Base-by-base conservation (phyloP, 495 filamentous ascomycete genomes). In the Aspergillus leporis region DNA sequence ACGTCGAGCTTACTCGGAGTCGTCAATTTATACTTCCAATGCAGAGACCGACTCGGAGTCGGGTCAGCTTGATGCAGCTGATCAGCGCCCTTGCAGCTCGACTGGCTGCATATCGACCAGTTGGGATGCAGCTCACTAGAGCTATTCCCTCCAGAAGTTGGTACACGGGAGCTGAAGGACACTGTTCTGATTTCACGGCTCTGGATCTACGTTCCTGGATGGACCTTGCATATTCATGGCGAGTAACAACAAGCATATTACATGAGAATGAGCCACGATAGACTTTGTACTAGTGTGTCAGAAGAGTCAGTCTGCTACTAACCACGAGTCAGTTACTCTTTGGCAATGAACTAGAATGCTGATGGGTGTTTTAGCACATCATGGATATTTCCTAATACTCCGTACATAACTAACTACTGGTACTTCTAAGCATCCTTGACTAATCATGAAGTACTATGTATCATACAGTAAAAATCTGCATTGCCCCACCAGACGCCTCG, bases 51-150 rank as follows among this genome's bases (percentile, higher is more conserved):
- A n/a, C 8, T 21, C n/a, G 18, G 5, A n/a, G 40, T 21, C n/a
- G 18, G 40, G 5, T 19, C 40, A 43, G 18, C 40, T n/a, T 43
- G 40, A 43, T 43, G 40, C 40, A 43, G 40, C 40, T 14, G 40
- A 43, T 43, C 40, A 43, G 40, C 18, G 40, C 40, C 40, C 40
- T 43, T 43, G 40, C 40, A 43, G 40, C 6, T 43, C 40, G 36
- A 40, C 36, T 40, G 36, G 16, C 36, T 12, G 36, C 36, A 40
- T 40, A 40, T n/a, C 36, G 36, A 40, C 36, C 10, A 40, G 36
- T 40, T 40, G 36, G 36, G 36, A 4, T 40, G 9, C 36, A n/a
- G 16, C 16, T n/a, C 9, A 43, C 40, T 43, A 43, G 40, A 14
- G n/a, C 16, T 10, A 19, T 43, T 19, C 14, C 40, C 40, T n/a